These are phyloP conservation scores for Botryosphaeria agaves DNA, from an alignment of 2,329 filamentous ascomycete species.

Conservation along the genomic window DNA sequence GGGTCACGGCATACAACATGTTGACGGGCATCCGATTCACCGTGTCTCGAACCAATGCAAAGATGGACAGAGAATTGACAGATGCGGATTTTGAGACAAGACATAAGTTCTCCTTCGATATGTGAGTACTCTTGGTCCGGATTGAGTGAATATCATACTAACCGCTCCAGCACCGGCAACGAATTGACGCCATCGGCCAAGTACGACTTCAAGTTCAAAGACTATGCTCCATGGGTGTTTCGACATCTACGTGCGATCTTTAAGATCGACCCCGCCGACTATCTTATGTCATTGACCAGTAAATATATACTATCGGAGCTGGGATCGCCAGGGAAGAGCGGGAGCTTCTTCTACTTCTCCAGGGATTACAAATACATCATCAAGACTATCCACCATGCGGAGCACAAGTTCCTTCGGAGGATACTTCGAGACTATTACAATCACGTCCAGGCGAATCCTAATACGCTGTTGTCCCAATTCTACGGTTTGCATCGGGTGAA, in stretches of 20 bases:
- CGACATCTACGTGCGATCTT: slow-evolving; percentile 78
- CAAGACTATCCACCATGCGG: slow-evolving; percentile 94
- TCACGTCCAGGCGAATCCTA: slow-evolving; percentile 83
- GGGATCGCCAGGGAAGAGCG: slow-evolving; percentile 92
- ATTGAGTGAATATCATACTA: slow-evolving; percentile 3
- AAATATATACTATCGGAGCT: slow-evolving; percentile 98
- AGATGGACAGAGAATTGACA: slow-evolving; percentile 78
- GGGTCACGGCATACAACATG: slow-evolving; percentile 98
- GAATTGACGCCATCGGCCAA: slow-evolving; percentile 95
- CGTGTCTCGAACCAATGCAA: slow-evolving; percentile 90
- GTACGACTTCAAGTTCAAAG: slow-evolving; percentile 99
- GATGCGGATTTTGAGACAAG: slow-evolving; percentile 84
- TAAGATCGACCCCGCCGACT: slow-evolving; percentile 87
- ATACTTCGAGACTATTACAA: slow-evolving; percentile 84
- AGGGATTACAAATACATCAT: slow-evolving; percentile 99
- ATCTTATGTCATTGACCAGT: slow-evolving; percentile 92
- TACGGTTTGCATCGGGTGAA: slow-evolving; percentile 96
- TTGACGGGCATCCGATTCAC: slow-evolving; percentile 95
- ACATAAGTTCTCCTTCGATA: slow-evolving; percentile 98
- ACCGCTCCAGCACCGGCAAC: slow-evolving; percentile 57
- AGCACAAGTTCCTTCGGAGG: slow-evolving; percentile 74
- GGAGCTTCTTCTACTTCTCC: slow-evolving; percentile 99
- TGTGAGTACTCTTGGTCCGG: slow-evolving; percentile 39
- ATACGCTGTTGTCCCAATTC: slow-evolving; percentile 93
- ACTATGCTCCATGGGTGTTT: slow-evolving; percentile 99